These are phyloP conservation scores for Xylaria castorea DNA, from an alignment of 495 filamentous ascomycete genomes.

Conservation along the genomic window DNA sequence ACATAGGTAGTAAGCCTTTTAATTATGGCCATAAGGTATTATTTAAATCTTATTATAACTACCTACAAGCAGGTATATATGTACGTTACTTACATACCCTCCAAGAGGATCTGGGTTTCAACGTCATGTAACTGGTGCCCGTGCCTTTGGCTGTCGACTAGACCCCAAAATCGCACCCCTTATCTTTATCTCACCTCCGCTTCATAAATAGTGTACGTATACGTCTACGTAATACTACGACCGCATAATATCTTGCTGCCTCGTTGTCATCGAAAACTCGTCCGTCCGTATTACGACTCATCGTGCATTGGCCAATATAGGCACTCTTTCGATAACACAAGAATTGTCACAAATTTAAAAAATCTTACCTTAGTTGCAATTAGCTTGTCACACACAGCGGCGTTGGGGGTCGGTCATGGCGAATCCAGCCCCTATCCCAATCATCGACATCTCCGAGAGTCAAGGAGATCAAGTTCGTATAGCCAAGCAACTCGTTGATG, in stretches of 20 bases:
- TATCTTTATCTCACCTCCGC: neutral
- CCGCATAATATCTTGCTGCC: neutral
- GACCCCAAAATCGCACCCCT: neutral
- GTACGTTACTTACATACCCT: no score
- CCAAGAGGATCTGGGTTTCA: neutral
- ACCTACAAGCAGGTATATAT: neutral
- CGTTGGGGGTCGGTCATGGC: constrained; percentile 45
- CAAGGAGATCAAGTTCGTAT: constrained; percentile 56
- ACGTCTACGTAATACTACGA: neutral
- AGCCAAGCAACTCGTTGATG: constrained; percentile 77
- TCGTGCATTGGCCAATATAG: neutral
- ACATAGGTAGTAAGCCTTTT: no score
- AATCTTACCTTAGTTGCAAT: constrained; percentile 1
- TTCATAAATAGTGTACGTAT: neutral
- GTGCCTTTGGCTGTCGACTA: neutral
- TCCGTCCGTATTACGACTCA: neutral
- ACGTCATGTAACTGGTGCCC: neutral
- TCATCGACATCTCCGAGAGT: constrained; percentile 76
- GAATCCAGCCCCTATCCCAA: constrained; percentile 66
- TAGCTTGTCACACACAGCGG: neutral
- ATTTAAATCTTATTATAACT: neutral
- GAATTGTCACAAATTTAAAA: neutral
- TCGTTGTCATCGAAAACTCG: neutral
- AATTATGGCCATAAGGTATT: neutral
- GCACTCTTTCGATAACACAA: neutral